Base-by-base conservation (phyloP, 1,284 basidiomycete species). In the Marasmius tenuissimus region DNA sequence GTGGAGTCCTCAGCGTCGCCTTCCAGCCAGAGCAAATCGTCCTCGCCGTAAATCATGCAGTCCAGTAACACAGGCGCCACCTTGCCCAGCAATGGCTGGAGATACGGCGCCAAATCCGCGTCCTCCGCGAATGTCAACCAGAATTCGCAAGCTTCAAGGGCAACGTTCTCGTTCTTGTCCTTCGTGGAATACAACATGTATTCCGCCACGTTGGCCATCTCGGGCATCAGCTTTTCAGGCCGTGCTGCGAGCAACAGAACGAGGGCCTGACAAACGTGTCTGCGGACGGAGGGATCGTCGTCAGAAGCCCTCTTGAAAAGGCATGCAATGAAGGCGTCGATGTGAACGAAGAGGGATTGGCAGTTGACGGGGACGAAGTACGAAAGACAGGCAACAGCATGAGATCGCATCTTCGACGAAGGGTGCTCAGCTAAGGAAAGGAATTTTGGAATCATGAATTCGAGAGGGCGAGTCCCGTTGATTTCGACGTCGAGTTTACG, bases 101-200 rank as follows among this genome's bases (percentile, higher is more conserved):
- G 82, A 74, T 92, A 93, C 14, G 88, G 86, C 16, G 89, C 87
- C 33, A 99, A 83, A 56, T 93, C 89, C 14, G 89, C 87, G 71
- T 98, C 95, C 75, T 99, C 97, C 16, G 97, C 96, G 72, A 99
- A 99, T 1, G 97, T 98, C 65, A 99, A 85, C 97, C 97, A 99
- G 78, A 99, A 99, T 81, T 99, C 97, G 84, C 96, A 98, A 12
- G 97, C 97, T 78, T 98, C 96, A 48, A 98, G 82, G 4, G 96
- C 95, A 58, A 98, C 95, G 61, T 89, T 89, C 78, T 97, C 95
- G 75, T 98, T 93, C 77, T 92, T 90, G 82, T 98, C 97, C 75
- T 96, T 94, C 10, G 95, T 98, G 40, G 95, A 98, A 79, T 96
- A 99, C 45, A 98, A 85, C 93, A 99, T 99, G 78, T 98, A 99